Conservation (phyloP, 768 basidiomycete species). For the Suillus plorans region DNA sequence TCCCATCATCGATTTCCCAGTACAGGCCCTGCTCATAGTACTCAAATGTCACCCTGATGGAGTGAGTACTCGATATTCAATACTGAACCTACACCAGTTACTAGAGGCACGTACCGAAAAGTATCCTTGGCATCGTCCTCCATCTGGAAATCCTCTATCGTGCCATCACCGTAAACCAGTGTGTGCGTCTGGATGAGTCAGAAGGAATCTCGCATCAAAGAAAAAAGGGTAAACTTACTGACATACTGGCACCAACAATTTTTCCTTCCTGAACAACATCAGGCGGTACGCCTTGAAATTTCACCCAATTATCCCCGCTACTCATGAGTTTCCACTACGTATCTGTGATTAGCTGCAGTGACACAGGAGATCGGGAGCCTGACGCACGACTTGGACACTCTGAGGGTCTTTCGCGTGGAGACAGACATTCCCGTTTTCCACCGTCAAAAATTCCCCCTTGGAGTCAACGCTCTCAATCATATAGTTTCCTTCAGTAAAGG, state of each 20-base stretch:
- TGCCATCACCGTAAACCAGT: neutral
- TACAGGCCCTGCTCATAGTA: neutral
- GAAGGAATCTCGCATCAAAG: neutral
- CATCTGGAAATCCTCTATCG: neutral
- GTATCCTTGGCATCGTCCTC: neutral
- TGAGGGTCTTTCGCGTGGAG: neutral
- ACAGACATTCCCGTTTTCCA: neutral
- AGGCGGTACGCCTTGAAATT: neutral
- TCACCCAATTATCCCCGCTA: neutral
- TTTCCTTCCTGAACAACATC: neutral
- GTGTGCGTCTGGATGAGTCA: neutral
- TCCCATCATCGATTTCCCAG: neutral
- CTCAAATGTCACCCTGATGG: neutral
- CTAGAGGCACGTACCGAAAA: neutral
- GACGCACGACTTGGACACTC: neutral
- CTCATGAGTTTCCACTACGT: neutral
- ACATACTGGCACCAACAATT: neutral
- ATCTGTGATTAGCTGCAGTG: neutral
- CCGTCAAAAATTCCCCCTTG: neutral
- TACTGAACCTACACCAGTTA: neutral
- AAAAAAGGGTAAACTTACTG: neutral
- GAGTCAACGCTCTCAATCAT: neutral
- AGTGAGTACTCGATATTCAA: neutral
- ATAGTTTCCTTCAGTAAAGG: neutral
- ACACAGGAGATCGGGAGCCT: neutral